Evolutionary conservation across 257 asterid species (phyloP).

Genomic region (Solanum bulbocastanum): DNA sequence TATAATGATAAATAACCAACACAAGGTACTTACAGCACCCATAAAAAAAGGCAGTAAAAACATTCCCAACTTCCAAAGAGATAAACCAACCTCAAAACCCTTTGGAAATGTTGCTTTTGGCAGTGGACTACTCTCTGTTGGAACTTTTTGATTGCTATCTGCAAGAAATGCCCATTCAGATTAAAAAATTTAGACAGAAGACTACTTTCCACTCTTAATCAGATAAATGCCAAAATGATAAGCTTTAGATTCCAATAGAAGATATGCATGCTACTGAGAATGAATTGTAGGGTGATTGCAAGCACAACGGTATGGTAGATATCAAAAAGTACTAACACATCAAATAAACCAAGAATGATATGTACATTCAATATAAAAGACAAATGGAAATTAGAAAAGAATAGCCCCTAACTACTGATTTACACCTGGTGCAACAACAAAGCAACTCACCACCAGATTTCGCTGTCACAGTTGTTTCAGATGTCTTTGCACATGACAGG

Average conservation of each 20-base stretch:
- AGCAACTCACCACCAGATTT: constrained; percentile 43
- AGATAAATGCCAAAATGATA: neutral
- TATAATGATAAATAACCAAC: neutral
- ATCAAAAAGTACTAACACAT: neutral
- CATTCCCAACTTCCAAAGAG: neutral
- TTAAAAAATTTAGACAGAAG: constrained; percentile 10
- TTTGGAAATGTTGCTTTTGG: constrained; percentile 43
- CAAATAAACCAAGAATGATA: neutral
- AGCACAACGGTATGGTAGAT: neutral
- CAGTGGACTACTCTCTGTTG: constrained; percentile 28
- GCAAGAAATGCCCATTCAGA: constrained; percentile 48
- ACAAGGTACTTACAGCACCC: neutral
- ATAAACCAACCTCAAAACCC: constrained; percentile 47
- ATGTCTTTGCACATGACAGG: constrained; percentile 48
- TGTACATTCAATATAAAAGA: neutral
- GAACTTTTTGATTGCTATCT: constrained; percentile 28
- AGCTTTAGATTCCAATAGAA: neutral
- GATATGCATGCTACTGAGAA: neutral
- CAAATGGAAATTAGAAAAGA: neutral
- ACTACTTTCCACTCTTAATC: neutral
- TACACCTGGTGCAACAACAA: neutral
- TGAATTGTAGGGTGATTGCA: neutral
- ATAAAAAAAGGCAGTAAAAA: neutral
- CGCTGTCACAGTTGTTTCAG: constrained; percentile 41
- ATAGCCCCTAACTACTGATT: neutral